A percentile compares a stretch with the other conserved stretches of the same genome.
Conservation (phyloP, 208 protist genomes). For the Leishmania guyanensis region DNA sequence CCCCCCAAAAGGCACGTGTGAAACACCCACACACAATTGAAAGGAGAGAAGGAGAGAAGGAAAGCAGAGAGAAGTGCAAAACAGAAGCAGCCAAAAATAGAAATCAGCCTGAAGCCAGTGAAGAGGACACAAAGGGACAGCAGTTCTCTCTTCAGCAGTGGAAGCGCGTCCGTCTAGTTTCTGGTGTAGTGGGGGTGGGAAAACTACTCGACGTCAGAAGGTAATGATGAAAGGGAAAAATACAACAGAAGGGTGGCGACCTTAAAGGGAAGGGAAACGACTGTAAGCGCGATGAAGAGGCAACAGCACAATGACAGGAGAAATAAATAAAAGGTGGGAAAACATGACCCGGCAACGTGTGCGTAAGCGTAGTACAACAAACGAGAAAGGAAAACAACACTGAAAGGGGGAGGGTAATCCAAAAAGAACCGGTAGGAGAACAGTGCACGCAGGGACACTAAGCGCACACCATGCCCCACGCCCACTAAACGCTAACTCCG, state of each 20-base stretch:
- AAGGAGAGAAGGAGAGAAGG: not conserved
- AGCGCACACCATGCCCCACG: too few relatives aligned
- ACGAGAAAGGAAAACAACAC: not conserved
- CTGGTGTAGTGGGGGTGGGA: not conserved
- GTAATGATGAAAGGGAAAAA: not conserved
- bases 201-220: not conserved
- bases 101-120: not conserved
- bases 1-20: too few relatives aligned
- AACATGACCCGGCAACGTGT: not conserved
- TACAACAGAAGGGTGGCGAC: too few relatives aligned
- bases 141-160: too few relatives aligned
- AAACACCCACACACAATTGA: too few relatives aligned
- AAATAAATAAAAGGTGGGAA: not conserved
- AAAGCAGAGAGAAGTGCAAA: not conserved
- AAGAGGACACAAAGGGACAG: not conserved
- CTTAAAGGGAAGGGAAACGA: not conserved
- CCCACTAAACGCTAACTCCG: too few relatives aligned
- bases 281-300: not conserved
- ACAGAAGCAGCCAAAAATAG: too few relatives aligned
- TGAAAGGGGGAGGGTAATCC: not conserved
- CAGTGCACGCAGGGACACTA: too few relatives aligned
- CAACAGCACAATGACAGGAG: not conserved
- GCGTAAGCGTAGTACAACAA: constrained; percentile 9
- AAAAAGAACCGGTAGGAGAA: constrained; percentile 7
- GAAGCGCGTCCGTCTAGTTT: too few relatives aligned